Evolutionary conservation across 305 asterid genomes (phyloP), one percentile per base, ranked within the genome.

Genomic region (Euphrasia arctica): DNA sequence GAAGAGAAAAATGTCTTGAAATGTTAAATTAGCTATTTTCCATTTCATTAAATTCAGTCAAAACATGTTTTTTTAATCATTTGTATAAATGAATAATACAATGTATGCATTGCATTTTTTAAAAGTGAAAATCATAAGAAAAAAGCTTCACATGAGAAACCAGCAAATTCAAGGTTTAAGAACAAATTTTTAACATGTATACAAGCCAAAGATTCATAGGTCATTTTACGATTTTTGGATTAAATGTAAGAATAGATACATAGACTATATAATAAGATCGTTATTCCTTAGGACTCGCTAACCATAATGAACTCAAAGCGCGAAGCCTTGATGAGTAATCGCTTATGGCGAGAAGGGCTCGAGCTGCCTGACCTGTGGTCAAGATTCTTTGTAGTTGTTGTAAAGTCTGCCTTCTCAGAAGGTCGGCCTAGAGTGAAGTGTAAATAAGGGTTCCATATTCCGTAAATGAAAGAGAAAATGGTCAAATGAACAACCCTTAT

Each of bases 311-410:
- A 57, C 98, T 90, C 56, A 90, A 74, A 54, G 95, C 95, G 2
- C 88, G 85, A 31, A 90, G 95, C 79, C 95, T 86, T 12, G 97
- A 81, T 76, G 73, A 87, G 78, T 84, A 84, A 74, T 88, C 97
- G 1, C 76, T 82, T 60, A 93, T 87, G 48, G 90, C 97, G 22
- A 93, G 87, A 51, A 93, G 87, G 8, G 96, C 97, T 0, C 91
- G 90, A 3, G 98, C 95, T 42, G 95, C 95, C 80, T 93, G 98
- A 28, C 90, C 89, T 9, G 95, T 83, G 3, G 95, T 90, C 75
- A 93, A 71, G 67, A 93, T 93, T 54, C 92, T 70, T 63, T 81
- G 95, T 85, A 90, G 67, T 72, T 86, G 98, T 65, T 87, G 98
- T 69, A 93, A 64, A 0, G 94, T 93, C 70, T 83, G 88, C 74